These are phyloP conservation scores for Agaricus blazei DNA, from an alignment of 768 basidiomycete species.

Conservation along the genomic window DNA sequence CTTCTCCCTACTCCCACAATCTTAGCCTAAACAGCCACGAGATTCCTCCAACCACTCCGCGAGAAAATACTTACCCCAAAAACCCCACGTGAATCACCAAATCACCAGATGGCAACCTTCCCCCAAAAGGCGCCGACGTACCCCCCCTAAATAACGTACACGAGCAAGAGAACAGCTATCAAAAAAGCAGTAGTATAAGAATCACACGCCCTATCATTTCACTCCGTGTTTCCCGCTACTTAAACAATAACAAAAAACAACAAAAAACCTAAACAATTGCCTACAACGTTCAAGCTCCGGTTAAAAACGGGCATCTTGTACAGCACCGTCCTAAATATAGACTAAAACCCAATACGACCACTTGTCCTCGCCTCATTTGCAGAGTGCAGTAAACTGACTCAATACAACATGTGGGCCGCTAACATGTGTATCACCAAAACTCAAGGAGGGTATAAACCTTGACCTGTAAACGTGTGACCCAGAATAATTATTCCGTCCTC, in stretches of 20 bases:
- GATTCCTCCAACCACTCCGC: background rate
- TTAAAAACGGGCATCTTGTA: slow-evolving; percentile 2
- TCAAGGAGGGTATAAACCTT: background rate
- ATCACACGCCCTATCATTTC: too few species aligned
- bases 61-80: background rate
- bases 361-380: slow-evolving; percentile 7
- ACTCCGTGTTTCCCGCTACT: too few species aligned
- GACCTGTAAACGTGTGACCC: background rate
- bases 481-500: background rate
- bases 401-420: background rate
- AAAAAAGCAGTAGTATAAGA: background rate
- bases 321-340: slow-evolving; percentile 8
- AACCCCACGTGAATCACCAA: background rate
- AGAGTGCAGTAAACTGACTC: background rate
- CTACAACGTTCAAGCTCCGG: background rate
- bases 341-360: background rate
- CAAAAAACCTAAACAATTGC: background rate
- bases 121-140: too few species aligned
- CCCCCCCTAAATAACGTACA: background rate
- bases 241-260: background rate
- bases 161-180: background rate
- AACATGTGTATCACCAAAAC: background rate
- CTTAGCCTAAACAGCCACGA: background rate
- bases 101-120: too few species aligned
- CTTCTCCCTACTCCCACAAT: background rate